phyloP scores from a whole-genome alignment of 139 green algal genomes.

The Trebouxia sp. region DNA sequence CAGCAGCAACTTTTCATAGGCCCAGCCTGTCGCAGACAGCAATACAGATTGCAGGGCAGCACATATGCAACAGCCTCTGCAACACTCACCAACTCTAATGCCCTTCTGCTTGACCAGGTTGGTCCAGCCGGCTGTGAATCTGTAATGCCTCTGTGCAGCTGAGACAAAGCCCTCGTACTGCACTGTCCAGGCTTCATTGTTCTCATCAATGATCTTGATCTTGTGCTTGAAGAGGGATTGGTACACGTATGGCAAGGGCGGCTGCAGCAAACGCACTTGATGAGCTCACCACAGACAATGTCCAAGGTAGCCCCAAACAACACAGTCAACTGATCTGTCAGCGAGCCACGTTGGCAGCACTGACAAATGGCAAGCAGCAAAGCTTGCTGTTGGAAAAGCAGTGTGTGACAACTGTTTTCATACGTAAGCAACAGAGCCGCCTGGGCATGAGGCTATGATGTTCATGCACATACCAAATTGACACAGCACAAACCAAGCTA shows the following conservation, averaged over 20 bases:
- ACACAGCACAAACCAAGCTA: no score
- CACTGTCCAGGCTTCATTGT: neutral
- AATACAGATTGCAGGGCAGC: neutral
- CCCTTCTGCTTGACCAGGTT: constrained; percentile 42
- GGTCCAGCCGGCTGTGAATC: constrained; percentile 51
- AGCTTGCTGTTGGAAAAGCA: no score
- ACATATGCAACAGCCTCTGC: no score
- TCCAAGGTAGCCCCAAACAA: no score
- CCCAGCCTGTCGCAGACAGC: neutral
- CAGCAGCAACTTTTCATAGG: neutral
- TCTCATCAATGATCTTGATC: constrained; percentile 33
- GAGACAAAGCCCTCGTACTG: constrained; percentile 56
- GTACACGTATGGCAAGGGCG: constrained; percentile 27
- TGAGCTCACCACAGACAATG: no score
- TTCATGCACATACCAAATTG: no score
- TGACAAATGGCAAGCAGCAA: no score
- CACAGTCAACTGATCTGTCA: no score
- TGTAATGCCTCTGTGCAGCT: constrained; percentile 46
- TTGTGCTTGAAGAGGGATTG: constrained; percentile 47
- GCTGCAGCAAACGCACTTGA: neutral
- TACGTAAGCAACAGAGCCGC: no score
- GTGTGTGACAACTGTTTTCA: no score
- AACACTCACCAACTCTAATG: constrained; percentile 36
- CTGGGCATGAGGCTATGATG: no score
- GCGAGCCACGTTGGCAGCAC: no score